phyloP scores from a whole-genome alignment of 176 grass and related monocot species.

The Aegilops tauschii region DNA sequence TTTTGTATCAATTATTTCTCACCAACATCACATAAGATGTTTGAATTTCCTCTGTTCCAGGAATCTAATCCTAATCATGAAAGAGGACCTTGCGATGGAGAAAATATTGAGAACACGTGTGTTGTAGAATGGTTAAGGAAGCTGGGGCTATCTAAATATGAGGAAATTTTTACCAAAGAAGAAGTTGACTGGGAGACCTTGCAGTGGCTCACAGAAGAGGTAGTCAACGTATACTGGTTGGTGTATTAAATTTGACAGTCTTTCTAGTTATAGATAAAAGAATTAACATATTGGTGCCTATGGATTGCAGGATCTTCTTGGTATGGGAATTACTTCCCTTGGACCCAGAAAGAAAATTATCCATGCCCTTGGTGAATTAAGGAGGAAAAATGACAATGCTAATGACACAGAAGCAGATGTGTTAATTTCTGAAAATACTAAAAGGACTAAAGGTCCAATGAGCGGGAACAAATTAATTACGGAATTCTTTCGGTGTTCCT shows the following conservation, averaged over 20 bases:
- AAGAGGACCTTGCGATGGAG: constrained; percentile 36
- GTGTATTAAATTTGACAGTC: background rate
- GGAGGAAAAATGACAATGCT: constrained; percentile 50
- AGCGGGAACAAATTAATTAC: constrained; percentile 93
- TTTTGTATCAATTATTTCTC: background rate
- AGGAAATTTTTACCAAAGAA: constrained; percentile 77
- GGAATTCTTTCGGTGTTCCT: constrained; percentile 66
- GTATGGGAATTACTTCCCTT: constrained; percentile 77
- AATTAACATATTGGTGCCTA: constrained; percentile 31
- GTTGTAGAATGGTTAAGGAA: constrained; percentile 70
- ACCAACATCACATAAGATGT: background rate
- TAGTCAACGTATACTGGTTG: too few relatives aligned
- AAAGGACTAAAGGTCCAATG: constrained; percentile 40
- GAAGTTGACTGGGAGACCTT: constrained; percentile 90
- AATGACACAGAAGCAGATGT: constrained; percentile 33
- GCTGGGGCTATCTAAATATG: constrained; percentile 76
- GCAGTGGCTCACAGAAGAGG: constrained; percentile 93
- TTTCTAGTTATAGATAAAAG: background rate
- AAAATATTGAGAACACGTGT: constrained; percentile 36
- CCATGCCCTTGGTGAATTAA: constrained; percentile 60
- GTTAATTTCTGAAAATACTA: constrained; percentile 39
- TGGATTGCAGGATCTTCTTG: constrained; percentile 75
- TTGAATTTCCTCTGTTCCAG: constrained; percentile 44
- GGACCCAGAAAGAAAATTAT: constrained; percentile 87
- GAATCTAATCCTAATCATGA: constrained; percentile 33